phyloP scores from a whole-genome alignment of 73 alveolate species.

The Paramecium octaurelia region DNA sequence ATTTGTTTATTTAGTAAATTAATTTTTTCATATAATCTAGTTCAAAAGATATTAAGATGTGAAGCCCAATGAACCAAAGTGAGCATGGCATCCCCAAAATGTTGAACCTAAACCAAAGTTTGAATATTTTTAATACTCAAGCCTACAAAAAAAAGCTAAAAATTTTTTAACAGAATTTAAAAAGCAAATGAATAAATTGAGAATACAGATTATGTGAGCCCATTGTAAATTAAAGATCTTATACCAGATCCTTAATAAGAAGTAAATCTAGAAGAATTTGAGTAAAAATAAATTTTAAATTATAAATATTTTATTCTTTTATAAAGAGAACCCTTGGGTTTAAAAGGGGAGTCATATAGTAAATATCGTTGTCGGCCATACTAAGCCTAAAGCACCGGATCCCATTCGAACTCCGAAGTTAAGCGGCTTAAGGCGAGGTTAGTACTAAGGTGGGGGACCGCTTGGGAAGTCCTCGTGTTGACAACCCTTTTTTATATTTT shows the following conservation, averaged over 20 bases:
- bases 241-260: neutral
- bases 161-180: neutral
- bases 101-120: neutral
- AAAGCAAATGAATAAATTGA: neutral
- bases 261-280: neutral
- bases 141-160: neutral
- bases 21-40: neutral
- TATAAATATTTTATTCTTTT: neutral
- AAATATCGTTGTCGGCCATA: conserved; percentile 95
- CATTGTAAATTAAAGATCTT: neutral
- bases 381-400: conserved; percentile 99
- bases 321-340: neutral
- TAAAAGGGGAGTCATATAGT: neutral
- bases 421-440: conserved; percentile 99
- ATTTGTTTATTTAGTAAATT: neutral
- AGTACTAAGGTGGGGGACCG: conserved; percentile 99
- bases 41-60: neutral
- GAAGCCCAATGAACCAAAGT: neutral
- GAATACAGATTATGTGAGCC: neutral
- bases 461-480: conserved; percentile 98
- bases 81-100: neutral
- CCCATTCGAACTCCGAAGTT: conserved; percentile 99
- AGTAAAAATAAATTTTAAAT: neutral
- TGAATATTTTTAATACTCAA: neutral
- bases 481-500: conserved; percentile 69